These are phyloP conservation scores for Phytopythium helicoides DNA, from an alignment of 352 stramenopile species.

Conservation along the genomic window DNA sequence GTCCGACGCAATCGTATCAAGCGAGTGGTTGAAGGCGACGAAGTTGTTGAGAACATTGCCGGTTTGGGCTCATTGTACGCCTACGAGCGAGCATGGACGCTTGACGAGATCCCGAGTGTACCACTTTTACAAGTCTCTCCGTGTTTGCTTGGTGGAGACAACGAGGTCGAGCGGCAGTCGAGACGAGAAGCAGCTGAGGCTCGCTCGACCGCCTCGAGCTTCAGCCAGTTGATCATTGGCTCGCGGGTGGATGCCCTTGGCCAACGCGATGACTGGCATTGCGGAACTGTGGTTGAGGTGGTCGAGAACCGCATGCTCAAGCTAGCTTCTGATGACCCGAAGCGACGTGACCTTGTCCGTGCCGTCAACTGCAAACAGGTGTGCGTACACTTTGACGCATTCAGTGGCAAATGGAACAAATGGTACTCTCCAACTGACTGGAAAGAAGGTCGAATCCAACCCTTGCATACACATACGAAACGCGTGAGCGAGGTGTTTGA, in stretches of 20 bases:
- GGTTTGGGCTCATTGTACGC: conserved; percentile 50
- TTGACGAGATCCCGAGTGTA: conserved; percentile 52
- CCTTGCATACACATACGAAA: conserved; percentile 36
- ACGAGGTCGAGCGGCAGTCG: neutral
- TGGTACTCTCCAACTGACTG: conserved; percentile 66
- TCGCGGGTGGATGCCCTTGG: conserved; percentile 58
- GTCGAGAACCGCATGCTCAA: conserved; percentile 11
- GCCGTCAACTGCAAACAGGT: conserved; percentile 18
- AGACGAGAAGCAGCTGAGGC: conserved; percentile 1
- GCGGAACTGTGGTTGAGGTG: conserved; percentile 57
- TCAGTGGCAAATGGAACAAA: conserved; percentile 70
- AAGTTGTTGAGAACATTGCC: conserved; percentile 49
- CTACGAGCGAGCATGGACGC: conserved; percentile 68
- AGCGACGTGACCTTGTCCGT: conserved; percentile 4
- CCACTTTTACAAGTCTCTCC: conserved; percentile 15
- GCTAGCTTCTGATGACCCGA: neutral
- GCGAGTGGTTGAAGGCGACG: conserved; percentile 59
- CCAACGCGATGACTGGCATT: conserved; percentile 56
- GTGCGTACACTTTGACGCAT: conserved; percentile 70
- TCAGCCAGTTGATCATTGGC: conserved; percentile 47
- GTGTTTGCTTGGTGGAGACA: neutral
- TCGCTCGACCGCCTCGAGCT: conserved; percentile 16
- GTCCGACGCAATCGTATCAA: conserved; percentile 71
- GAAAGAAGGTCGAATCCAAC: conserved; percentile 44
- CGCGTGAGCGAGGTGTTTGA: conserved; percentile 65